These are phyloP conservation scores for Ascochyta fabae DNA, from an alignment of 2,329 filamentous ascomycete genomes.

Conservation along the genomic window DNA sequence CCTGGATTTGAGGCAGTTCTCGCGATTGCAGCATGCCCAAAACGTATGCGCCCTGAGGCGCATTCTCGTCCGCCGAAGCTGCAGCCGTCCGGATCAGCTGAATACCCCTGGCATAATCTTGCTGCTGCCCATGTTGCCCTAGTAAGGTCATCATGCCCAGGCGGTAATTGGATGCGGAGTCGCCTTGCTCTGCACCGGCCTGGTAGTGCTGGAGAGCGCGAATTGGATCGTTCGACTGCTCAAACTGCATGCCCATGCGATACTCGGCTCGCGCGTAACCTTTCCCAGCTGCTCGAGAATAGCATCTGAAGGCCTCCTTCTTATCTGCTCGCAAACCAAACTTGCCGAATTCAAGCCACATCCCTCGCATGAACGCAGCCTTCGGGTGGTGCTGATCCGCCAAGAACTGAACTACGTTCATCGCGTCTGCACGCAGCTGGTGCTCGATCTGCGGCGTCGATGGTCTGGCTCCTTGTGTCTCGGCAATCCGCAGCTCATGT, in stretches of 20 bases:
- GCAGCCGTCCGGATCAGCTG: constrained; percentile 85
- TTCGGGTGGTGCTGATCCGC: constrained; percentile 92
- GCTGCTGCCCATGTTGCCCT: constrained; percentile 87
- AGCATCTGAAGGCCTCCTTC: constrained; percentile 89
- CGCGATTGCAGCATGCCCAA: constrained; percentile 92
- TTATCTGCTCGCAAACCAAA: constrained; percentile 91
- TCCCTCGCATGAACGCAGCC: constrained; percentile 90
- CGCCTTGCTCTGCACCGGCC: constrained; percentile 75
- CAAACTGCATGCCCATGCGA: constrained; percentile 97
- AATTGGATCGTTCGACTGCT: constrained; percentile 88
- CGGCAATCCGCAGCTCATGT: constrained; percentile 71
- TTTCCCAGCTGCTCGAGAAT: constrained; percentile 82
- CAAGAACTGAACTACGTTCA: constrained; percentile 90
- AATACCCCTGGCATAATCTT: constrained; percentile 78
- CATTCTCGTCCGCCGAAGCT: constrained; percentile 90
- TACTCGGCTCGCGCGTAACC: constrained; percentile 92
- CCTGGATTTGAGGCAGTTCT: constrained; percentile 86
- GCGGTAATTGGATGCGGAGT: constrained; percentile 86
- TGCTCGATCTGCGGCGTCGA: constrained; percentile 87
- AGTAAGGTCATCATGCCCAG: constrained; percentile 97
- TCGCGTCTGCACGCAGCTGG: constrained; percentile 83
- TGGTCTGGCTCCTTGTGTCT: constrained; percentile 66
- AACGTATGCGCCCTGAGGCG: constrained; percentile 92
- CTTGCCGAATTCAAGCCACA: constrained; percentile 98
- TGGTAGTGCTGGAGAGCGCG: constrained; percentile 94